phyloP scores from a whole-genome alignment of 1,139 yeast genomes.

The Kodamaea sp. region DNA sequence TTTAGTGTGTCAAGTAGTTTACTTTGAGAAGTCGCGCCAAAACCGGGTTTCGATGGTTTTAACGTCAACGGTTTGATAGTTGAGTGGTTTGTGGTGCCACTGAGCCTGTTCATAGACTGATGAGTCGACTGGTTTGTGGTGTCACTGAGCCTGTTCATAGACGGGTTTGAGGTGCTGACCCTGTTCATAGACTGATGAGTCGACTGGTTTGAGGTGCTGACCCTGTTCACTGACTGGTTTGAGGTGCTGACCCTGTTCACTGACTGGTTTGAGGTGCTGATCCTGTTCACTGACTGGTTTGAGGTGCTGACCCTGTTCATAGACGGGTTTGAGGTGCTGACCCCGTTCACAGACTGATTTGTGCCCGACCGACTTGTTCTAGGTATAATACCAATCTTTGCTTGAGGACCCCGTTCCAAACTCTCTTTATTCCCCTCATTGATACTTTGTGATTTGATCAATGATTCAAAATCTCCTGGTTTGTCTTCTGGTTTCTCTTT shows the following conservation, averaged over 20 bases:
- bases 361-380: constrained; percentile 2
- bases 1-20: constrained; percentile 23
- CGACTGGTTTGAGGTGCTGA: too few relatives aligned
- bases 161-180: too few relatives aligned
- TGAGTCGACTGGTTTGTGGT: constrained; percentile 1
- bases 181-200: background rate
- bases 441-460: constrained; percentile 33
- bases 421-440: constrained; percentile 28
- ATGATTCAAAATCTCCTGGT: constrained; percentile 23
- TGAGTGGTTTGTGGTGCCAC: too few relatives aligned
- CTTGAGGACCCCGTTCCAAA: constrained; percentile 22
- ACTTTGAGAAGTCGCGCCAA: constrained; percentile 24
- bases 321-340: background rate
- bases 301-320: background rate
- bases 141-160: constrained; percentile 2
- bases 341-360: too few relatives aligned
- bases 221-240: too few relatives aligned
- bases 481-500: constrained; percentile 8
- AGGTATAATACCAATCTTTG: constrained; percentile 16
- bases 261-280: too few relatives aligned
- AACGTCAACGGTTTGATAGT: constrained; percentile 10
- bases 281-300: background rate
- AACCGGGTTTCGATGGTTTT: constrained; percentile 15
- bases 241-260: too few relatives aligned
- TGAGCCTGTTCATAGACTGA: too few relatives aligned